Evolutionary conservation across 2,329 filamentous ascomycete species (phyloP).

Genomic region (Alternaria dauci): DNA sequence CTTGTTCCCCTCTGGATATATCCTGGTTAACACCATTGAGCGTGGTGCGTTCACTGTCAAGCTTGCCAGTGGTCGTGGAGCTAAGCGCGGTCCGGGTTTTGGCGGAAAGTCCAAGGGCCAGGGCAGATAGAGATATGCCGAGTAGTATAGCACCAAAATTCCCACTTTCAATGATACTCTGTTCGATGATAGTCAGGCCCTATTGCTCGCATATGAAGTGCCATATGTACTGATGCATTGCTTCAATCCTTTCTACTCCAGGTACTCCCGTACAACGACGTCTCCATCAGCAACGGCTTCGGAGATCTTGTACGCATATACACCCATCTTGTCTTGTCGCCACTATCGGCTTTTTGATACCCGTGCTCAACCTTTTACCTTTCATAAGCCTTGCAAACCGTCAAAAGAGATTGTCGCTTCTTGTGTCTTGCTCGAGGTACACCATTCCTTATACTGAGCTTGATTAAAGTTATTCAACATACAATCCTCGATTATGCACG

Average conservation of each 20-base stretch:
- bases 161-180: neutral
- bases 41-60: slow-evolving; percentile 50
- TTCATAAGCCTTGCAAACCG: neutral
- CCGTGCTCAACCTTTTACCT: neutral
- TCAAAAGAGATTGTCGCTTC: neutral
- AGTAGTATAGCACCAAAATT: neutral
- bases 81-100: slow-evolving; percentile 28
- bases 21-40: slow-evolving; percentile 52
- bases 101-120: slow-evolving; percentile 29
- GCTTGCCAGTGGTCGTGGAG: slow-evolving; percentile 34
- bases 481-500: neutral
- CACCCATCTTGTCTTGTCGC: neutral
- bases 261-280: neutral
- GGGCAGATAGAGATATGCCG: neutral
- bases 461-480: neutral
- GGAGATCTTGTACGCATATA: neutral
- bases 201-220: no score
- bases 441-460: neutral
- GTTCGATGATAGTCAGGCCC: no score
- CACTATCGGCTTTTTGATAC: neutral
- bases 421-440: neutral
- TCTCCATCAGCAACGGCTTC: fast-evolving
- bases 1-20: slow-evolving; percentile 46
- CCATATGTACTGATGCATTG: neutral
- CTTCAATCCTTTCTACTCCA: no score